A percentile compares a stretch with the other conserved stretches of the same genome.
These are phyloP conservation scores for Sclerotinia minor DNA, from an alignment of 2,329 filamentous ascomycete species.

Conservation along the genomic window DNA sequence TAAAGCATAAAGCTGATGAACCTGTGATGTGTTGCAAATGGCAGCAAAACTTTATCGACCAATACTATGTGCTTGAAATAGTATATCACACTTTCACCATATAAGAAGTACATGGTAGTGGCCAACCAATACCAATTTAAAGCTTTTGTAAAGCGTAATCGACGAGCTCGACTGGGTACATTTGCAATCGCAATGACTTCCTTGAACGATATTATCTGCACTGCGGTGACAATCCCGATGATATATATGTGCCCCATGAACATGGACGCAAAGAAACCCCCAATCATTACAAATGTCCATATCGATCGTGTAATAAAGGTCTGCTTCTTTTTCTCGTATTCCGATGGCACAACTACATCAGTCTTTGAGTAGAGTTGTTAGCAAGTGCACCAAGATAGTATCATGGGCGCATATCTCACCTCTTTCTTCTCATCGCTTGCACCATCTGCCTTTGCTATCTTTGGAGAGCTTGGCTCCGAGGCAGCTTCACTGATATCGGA, in stretches of 20 bases:
- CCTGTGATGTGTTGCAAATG: slow-evolving; percentile 92
- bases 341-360: slow-evolving; percentile 49
- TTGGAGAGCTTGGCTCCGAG: slow-evolving; percentile 44
- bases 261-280: slow-evolving; percentile 83
- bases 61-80: slow-evolving; percentile 99
- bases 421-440: slow-evolving; percentile 42
- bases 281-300: slow-evolving; percentile 99
- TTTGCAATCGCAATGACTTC: slow-evolving; percentile 98
- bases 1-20: slow-evolving; percentile 99
- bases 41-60: slow-evolving; percentile 88
- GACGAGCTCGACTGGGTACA: slow-evolving; percentile 86
- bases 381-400: slow-evolving; percentile 21
- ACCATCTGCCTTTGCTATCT: slow-evolving; percentile 33
- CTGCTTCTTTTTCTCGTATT: slow-evolving; percentile 98
- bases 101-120: slow-evolving; percentile 99
- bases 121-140: slow-evolving; percentile 99
- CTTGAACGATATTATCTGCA: slow-evolving; percentile 98
- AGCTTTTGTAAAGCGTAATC: slow-evolving; percentile 90
- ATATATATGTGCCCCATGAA: slow-evolving; percentile 98
- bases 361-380: slow-evolving; percentile 32
- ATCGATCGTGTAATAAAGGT: slow-evolving; percentile 96
- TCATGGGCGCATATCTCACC: not conserved
- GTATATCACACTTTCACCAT: slow-evolving; percentile 98
- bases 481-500: slow-evolving; percentile 67
- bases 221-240: slow-evolving; percentile 84